Base-by-base conservation (phyloP, 208 protist species). In the Acanthamoeba royreba region DNA sequence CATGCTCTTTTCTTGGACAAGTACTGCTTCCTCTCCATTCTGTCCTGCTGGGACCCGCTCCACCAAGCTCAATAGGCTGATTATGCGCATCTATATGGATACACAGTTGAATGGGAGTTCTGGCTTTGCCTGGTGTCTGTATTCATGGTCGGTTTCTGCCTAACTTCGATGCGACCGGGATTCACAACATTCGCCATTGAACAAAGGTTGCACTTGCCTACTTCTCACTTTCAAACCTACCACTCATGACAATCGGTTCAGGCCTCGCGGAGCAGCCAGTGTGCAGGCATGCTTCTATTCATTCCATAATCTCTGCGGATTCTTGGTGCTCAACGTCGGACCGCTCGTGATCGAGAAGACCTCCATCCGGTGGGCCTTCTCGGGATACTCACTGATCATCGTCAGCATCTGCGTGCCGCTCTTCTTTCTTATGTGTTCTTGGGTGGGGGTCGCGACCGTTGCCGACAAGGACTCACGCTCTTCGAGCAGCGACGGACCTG, bases 231-330 rank as follows among this genome's bases (percentile, higher is more conserved):
- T 4, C 22, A 40, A 35, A 19, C 61, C 61, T 19, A 31, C n/a
- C n/a, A n/a, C n/a, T n/a, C n/a, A n/a, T n/a, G n/a, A n/a, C n/a
- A n/a, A n/a, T n/a, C 15, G n/a, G 61, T n/a, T 42, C 66, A 77
- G 66, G 28, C 66, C 66, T 11, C n/a, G 31, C 9, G 31, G 66
- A 4, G 74, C 74, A 15, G 74, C 74, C 9, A 85, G 74, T 45
- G 74, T 85, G 42, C 74, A 85, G 74, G 74, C 74, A 11, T 85
- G 74, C n/a, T 53, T 85, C 74, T 53, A 53, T 35, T 85, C 74
- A 13, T 85, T 85, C 74, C 43, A 49, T 28, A 85, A 53, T 28
- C 74, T 85, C 13, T 53, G 74, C 74, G 74, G 74, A 22, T 85
- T 85, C 43, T 11, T 53, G 74, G 74, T 85, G 38, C 74, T 85